Conservation (phyloP, 2,329 filamentous ascomycete genomes). For the Sporothrix sp. region DNA sequence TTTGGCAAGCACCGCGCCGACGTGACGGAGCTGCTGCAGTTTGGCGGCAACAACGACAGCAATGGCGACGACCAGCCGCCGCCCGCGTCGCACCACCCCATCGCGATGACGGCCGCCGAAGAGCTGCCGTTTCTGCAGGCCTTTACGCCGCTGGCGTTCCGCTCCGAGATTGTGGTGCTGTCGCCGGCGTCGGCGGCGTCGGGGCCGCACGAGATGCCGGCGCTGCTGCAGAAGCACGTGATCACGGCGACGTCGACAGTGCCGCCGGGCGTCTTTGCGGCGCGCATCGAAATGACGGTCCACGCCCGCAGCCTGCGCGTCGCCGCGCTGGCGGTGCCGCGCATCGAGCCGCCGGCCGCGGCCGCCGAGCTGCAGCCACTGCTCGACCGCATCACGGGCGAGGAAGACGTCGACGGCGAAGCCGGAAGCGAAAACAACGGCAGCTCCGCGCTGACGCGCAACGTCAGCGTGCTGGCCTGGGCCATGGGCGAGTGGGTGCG, state of each 20-base stretch:
- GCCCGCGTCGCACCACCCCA: conserved; percentile 54
- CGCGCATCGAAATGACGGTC: conserved; percentile 49
- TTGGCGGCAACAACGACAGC: conserved; percentile 19
- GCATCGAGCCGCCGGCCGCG: conserved; percentile 46
- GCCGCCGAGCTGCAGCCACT: conserved; percentile 48
- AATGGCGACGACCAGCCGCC: conserved; percentile 26
- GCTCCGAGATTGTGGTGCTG: conserved; percentile 41
- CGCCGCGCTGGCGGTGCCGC: conserved; percentile 40
- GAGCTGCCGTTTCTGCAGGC: conserved; percentile 60
- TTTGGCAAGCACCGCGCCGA: conserved; percentile 33
- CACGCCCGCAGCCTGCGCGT: conserved; percentile 44
- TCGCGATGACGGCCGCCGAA: conserved; percentile 51
- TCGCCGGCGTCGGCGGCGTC: conserved; percentile 26
- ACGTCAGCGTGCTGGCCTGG: conserved; percentile 53
- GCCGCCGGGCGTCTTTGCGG: conserved; percentile 46
- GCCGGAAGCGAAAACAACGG: conserved; percentile 15
- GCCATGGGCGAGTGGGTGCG: conserved; percentile 61
- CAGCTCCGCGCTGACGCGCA: conserved; percentile 37
- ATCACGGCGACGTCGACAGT: conserved; percentile 41
- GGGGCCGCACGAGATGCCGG: conserved; percentile 15
- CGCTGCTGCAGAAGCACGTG: conserved; percentile 45
- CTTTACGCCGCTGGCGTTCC: conserved; percentile 59
- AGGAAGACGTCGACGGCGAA: conserved; percentile 12
- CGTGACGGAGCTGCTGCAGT: conserved; percentile 19
- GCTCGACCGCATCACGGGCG: conserved; percentile 30